Percentiles rank a stretch among this genome's conserved stretches.
phyloP scores from a whole-genome alignment of 305 asterid genomes.

The Fraxinus angustifolia region DNA sequence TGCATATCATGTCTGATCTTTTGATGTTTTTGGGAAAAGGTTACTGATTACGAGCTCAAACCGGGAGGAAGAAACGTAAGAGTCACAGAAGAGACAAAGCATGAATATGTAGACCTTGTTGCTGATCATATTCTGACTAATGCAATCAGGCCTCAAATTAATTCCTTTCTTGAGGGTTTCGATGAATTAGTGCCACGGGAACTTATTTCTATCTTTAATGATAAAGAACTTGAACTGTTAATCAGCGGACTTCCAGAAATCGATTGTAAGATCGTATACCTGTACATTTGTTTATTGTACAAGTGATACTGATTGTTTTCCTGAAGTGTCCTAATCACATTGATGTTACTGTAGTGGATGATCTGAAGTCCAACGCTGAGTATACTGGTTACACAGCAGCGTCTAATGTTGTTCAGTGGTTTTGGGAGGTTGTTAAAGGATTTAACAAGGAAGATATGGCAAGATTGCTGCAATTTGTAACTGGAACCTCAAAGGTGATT shows the following conservation, averaged over 20 bases:
- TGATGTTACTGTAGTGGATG: constrained; percentile 67
- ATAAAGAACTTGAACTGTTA: constrained; percentile 91
- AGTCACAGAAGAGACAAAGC: constrained; percentile 97
- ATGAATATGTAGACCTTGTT: constrained; percentile 95
- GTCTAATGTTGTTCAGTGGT: constrained; percentile 83
- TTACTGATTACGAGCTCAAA: constrained; percentile 97
- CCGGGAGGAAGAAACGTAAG: constrained; percentile 97
- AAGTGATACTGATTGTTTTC: background rate
- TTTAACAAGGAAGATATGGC: constrained; percentile 99
- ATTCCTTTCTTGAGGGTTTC: constrained; percentile 91
- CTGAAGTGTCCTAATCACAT: constrained; percentile 17
- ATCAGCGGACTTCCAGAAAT: constrained; percentile 99
- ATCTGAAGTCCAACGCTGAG: constrained; percentile 87
- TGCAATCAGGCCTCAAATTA: constrained; percentile 98
- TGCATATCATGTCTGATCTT: constrained; percentile 15
- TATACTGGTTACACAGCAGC: constrained; percentile 89
- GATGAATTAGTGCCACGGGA: constrained; percentile 84
- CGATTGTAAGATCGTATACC: constrained; percentile 62
- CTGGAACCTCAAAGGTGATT: constrained; percentile 97
- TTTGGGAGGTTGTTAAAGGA: constrained; percentile 93
- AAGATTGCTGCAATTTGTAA: constrained; percentile 93
- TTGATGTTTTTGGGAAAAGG: constrained; percentile 42
- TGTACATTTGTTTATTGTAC: constrained; percentile 10
- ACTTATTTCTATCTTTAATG: constrained; percentile 86
- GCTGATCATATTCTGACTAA: constrained; percentile 97